Conservation (phyloP, 1,284 basidiomycete genomes). For the Paramarasmius palmivorus region DNA sequence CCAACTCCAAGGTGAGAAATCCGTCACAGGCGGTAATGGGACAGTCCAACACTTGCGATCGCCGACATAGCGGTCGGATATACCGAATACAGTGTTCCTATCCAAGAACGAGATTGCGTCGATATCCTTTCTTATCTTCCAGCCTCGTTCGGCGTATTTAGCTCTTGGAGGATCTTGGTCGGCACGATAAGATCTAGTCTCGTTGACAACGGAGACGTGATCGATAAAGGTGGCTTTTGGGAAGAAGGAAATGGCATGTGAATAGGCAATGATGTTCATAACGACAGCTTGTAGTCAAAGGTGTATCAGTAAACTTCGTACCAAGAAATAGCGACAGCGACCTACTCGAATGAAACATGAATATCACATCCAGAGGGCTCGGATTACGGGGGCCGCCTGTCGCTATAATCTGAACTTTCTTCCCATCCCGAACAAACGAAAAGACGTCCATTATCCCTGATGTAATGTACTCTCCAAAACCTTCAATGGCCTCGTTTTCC, state of each 20-base stretch:
- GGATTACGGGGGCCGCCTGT: too few species aligned
- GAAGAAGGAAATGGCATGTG: slow-evolving; percentile 27
- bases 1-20: neutral
- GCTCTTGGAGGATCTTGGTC: slow-evolving; percentile 14
- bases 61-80: neutral
- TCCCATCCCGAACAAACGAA: neutral
- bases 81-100: slow-evolving; percentile 4
- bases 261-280: slow-evolving; percentile 27
- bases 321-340: neutral
- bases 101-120: neutral
- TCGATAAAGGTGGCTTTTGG: slow-evolving; percentile 29
- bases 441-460: neutral
- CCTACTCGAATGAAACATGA: slow-evolving; percentile 2
- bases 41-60: slow-evolving; percentile 9
- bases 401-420: slow-evolving; percentile 1
- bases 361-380: neutral
- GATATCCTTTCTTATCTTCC: slow-evolving; percentile 6
- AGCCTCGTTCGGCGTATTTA: slow-evolving; percentile 29
- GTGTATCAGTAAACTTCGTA: neutral
- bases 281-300: slow-evolving; percentile 14
- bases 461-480: neutral
- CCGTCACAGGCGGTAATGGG: neutral
- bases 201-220: slow-evolving; percentile 18
- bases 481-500: too few species aligned
- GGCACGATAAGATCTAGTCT: slow-evolving; percentile 1